Conservation (phyloP, 768 basidiomycete species). For the Filobasidium wieringae region DNA sequence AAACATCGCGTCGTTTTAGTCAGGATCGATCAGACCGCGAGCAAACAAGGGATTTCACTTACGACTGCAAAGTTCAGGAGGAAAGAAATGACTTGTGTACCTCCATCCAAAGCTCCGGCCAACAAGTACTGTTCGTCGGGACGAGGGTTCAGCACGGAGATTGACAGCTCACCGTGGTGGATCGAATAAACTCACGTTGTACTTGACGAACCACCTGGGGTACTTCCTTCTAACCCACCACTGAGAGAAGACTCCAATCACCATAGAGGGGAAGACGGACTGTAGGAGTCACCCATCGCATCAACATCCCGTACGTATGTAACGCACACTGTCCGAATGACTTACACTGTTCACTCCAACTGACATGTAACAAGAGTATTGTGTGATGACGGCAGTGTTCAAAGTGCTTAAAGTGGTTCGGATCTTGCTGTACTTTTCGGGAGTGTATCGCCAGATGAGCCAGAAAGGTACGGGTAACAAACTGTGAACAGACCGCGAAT, state of each 20-base stretch:
- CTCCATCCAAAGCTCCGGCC: slow-evolving; percentile 42
- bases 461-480: slow-evolving; percentile 26
- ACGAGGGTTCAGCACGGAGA: not conserved
- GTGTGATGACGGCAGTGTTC: slow-evolving; percentile 19
- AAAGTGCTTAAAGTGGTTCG: slow-evolving; percentile 14
- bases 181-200: slow-evolving; percentile 5
- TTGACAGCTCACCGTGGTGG: slow-evolving; percentile 18
- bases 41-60: no score
- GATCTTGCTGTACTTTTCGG: not conserved
- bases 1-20: no score
- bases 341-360: not conserved
- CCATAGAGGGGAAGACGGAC: slow-evolving; percentile 18
- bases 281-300: no score
- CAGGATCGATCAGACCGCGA: no score
- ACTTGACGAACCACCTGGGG: slow-evolving; percentile 42
- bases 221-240: slow-evolving; percentile 37
- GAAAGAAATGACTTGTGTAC: slow-evolving; percentile 35
- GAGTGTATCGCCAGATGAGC: slow-evolving; percentile 16
- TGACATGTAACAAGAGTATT: slow-evolving; percentile 26
- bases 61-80: slow-evolving; percentile 28
- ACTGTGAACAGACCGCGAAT: no score
- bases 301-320: no score
- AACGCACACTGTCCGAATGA: no score
- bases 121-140: slow-evolving; percentile 39
- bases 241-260: slow-evolving; percentile 26